Base-by-base conservation (phyloP, 352 stramenopile genomes). In the Phytophthora quininea region DNA sequence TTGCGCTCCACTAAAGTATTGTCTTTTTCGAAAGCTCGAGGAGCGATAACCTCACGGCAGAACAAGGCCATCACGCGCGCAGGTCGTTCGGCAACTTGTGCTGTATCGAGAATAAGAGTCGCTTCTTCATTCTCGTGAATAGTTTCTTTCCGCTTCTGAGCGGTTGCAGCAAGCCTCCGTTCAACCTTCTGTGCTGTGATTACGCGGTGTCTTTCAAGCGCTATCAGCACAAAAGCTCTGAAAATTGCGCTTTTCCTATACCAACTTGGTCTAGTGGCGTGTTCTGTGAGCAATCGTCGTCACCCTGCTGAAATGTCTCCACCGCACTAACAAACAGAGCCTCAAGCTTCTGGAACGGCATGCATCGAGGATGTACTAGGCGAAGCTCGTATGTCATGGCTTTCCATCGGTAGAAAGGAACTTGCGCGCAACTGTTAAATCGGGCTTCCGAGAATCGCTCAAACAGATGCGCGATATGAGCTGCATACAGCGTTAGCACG, bases 381-480 rank as follows among this genome's bases (percentile, higher is more conserved):
- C 59, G 38, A 5, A 89, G 48, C 1, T 86, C 70, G 10, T 72
- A 63, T 0, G 62, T 49, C 73, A 90, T 75, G 2, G 47, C 37
- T 24, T 71, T 46, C 82, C 72, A 80, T n/a, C 67, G 52, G 53
- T 75, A 56, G 3, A 72, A 67, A 19, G 63, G 45, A 51, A 89
- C 59, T 64, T 74, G 33, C n/a, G 48, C 19, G 29, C 50, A 31
- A 5, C 43, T 65, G 19, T 73, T 82, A 40, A 71, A 84, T 5
- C 56, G 61, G 24, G 56, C 58, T 29, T 64, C 64, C 1, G 69
- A 73, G 69, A 75, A 79, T 4, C 68, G 66, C 3, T 84, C 52
- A 40, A 82, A 91, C 4, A 91, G 51, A 19, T 89, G 76, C 0
- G 68, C 64, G 0, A 86, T 40, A 50, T 83, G 67, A 42, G 80